These are phyloP conservation scores for Hibiscus syriacus DNA, from an alignment of 345 rosid species.

Conservation along the genomic window DNA sequence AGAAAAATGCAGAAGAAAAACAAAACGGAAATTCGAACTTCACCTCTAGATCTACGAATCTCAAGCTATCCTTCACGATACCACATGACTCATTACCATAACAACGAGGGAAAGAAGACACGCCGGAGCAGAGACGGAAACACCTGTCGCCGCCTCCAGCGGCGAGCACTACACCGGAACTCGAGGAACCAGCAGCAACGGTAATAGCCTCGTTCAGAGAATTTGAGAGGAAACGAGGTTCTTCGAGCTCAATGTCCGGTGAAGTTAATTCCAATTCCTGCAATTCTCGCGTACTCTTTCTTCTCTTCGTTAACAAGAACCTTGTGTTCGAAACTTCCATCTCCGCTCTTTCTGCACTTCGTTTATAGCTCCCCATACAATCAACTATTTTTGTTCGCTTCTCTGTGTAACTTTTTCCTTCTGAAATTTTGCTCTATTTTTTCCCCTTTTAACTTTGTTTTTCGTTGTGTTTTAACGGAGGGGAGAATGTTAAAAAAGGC, in stretches of 20 bases:
- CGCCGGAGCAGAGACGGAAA: conserved; percentile 23
- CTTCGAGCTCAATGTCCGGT: conserved; percentile 3
- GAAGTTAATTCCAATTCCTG: conserved; percentile 13
- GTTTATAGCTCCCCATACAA: conserved; percentile 15
- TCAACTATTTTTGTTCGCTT: conserved; percentile 27
- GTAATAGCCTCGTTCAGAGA: too few species aligned
- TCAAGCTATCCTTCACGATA: conserved; percentile 24
- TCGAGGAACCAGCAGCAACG: too few species aligned
- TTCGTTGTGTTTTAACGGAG: background rate
- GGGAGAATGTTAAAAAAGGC: conserved; percentile 6
- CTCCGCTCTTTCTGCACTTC: conserved; percentile 14
- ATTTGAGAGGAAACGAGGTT: background rate
- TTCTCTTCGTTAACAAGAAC: conserved; percentile 27
- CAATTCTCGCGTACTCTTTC: conserved; percentile 1
- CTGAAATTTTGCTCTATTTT: background rate
- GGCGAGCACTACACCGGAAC: background rate
- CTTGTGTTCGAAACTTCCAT: conserved; percentile 27
- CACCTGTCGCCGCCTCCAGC: conserved; percentile 12
- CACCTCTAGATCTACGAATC: conserved; percentile 52
- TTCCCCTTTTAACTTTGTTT: background rate
- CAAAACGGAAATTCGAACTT: background rate
- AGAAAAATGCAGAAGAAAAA: background rate
- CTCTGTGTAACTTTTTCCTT: background rate
- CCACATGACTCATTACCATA: conserved; percentile 27
- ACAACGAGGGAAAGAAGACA: conserved; percentile 9